phyloP scores from a whole-genome alignment of 2,329 filamentous ascomycete species.

The Aspergillus proliferans region DNA sequence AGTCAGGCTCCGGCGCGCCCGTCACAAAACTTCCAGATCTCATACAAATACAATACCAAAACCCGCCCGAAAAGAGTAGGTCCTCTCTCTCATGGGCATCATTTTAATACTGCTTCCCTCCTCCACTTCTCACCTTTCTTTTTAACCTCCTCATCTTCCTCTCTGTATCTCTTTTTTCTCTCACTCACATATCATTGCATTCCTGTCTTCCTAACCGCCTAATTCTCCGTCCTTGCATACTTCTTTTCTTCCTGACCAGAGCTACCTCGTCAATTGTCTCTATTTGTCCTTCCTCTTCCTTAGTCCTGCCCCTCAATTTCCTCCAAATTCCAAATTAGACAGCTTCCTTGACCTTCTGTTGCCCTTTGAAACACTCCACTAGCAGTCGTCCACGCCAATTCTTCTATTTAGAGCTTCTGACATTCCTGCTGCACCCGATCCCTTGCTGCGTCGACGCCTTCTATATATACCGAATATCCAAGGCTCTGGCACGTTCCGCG shows the following conservation, averaged over 20 bases:
- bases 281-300: no score
- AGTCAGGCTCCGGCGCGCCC: not conserved
- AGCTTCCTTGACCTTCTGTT: no score
- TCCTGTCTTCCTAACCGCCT: not conserved
- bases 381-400: not conserved
- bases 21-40: not conserved
- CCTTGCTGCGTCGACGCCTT: not conserved
- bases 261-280: no score
- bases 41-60: not conserved
- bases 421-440: not conserved
- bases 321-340: no score
- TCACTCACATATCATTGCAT: not conserved
- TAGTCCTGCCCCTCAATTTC: no score
- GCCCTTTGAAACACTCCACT: no score
- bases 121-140: not conserved
- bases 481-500: not conserved
- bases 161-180: not conserved
- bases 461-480: not conserved
- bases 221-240: not conserved
- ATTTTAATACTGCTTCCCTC: not conserved
- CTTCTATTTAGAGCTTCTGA: not conserved
- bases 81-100: not conserved
- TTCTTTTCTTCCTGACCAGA: not conserved
- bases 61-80: not conserved
- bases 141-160: not conserved